A percentile compares a stretch with the other conserved stretches of the same genome.
phyloP scores from a whole-genome alignment of 116 monocot genomes.

The Iris pallida region DNA sequence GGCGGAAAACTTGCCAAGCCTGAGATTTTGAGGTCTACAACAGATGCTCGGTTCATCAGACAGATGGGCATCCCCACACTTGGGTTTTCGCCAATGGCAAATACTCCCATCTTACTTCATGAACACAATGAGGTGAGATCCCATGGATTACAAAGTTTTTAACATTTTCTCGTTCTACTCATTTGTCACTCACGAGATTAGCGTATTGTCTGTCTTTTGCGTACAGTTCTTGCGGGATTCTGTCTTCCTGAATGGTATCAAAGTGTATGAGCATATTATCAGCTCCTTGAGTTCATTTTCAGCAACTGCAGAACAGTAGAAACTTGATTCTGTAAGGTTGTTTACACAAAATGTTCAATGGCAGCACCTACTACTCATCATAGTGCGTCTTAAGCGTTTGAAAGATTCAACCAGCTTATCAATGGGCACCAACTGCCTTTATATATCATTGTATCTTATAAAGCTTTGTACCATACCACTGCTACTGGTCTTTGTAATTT shows the following conservation, averaged over 20 bases:
- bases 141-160: neutral
- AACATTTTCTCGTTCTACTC: neutral
- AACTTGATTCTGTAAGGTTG: too few relatives aligned
- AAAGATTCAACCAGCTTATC: too few relatives aligned
- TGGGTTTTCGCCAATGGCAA: constrained; percentile 92
- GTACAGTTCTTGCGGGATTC: constrained; percentile 72
- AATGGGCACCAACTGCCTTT: too few relatives aligned
- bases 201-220: neutral
- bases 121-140: constrained; percentile 76
- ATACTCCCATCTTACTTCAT: constrained; percentile 90
- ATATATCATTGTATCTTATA: too few relatives aligned
- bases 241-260: constrained; percentile 77
- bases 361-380: too few relatives aligned
- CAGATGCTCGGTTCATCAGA: constrained; percentile 81
- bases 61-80: constrained; percentile 75
- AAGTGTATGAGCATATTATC: constrained; percentile 77
- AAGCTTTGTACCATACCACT: too few relatives aligned
- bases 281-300: constrained; percentile 58
- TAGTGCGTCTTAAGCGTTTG: too few relatives aligned
- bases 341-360: too few relatives aligned
- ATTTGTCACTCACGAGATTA: neutral
- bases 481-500: too few relatives aligned
- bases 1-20: constrained; percentile 81
- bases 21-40: constrained; percentile 78
- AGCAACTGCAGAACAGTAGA: neutral